Percentiles rank a stretch among this genome's conserved stretches.
These are phyloP conservation scores for Pyrenopolyporus hunteri DNA, from an alignment of 495 filamentous ascomycete genomes.

Conservation along the genomic window DNA sequence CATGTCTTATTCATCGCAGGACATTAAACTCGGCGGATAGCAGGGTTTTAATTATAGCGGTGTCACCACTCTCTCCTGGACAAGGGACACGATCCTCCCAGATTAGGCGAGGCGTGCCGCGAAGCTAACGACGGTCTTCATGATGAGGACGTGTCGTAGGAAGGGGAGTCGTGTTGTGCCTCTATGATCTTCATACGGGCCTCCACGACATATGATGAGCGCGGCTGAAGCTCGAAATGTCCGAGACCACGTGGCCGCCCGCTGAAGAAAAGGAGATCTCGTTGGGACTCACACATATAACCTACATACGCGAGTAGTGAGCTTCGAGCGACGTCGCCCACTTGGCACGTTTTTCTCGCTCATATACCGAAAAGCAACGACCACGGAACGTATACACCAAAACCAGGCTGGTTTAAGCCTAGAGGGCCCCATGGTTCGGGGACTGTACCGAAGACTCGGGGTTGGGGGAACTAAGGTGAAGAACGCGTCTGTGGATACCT, in stretches of 20 bases:
- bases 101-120: slow-evolving; percentile 22
- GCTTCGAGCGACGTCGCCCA: slow-evolving; percentile 6
- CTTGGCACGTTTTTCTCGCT: slow-evolving; percentile 28
- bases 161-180: slow-evolving; percentile 13
- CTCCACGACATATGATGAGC: slow-evolving; percentile 17
- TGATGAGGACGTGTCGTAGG: slow-evolving; percentile 11
- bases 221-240: slow-evolving; percentile 32
- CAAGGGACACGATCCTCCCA: slow-evolving; percentile 32
- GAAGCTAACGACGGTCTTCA: slow-evolving; percentile 14
- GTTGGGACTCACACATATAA: not conserved
- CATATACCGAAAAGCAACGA: not conserved
- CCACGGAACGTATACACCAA: not conserved
- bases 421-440: slow-evolving; percentile 3
- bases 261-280: slow-evolving; percentile 17
- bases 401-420: slow-evolving; percentile 18
- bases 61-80: slow-evolving; percentile 7
- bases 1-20: slow-evolving; percentile 7
- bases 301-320: not conserved
- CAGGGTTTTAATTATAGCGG: slow-evolving; percentile 20
- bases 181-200: slow-evolving; percentile 2
- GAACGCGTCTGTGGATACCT: slow-evolving; percentile 13
- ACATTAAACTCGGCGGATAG: not conserved
- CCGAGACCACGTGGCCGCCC: slow-evolving; percentile 36
- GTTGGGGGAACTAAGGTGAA: slow-evolving; percentile 7
- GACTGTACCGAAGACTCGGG: slow-evolving; percentile 20